Percentiles rank a stretch among this genome's conserved stretches.
Conservation (phyloP, 1,284 basidiomycete genomes). For the Athelia sp. region DNA sequence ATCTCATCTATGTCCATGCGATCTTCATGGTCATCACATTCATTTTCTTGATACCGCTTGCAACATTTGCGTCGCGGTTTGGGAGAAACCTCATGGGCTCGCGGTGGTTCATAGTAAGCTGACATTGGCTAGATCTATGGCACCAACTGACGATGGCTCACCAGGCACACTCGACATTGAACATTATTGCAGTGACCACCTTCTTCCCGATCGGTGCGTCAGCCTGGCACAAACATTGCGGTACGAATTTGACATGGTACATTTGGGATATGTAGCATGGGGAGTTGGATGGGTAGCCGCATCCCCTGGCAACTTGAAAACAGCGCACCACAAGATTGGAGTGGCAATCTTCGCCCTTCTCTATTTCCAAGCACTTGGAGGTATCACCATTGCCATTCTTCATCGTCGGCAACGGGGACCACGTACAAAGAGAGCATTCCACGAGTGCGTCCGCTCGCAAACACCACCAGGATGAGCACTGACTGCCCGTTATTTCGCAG, state of each 20-base stretch:
- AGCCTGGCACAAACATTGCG: background rate
- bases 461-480: background rate
- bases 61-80: background rate
- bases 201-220: background rate
- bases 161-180: background rate
- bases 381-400: background rate
- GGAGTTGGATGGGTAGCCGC: background rate
- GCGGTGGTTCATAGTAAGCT: background rate
- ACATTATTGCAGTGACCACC: background rate
- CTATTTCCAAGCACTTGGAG: background rate
- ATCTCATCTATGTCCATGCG: background rate
- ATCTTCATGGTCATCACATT: background rate
- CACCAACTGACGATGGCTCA: background rate
- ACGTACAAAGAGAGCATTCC: background rate
- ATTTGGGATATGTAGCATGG: background rate
- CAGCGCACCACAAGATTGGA: background rate
- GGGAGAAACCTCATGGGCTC: background rate
- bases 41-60: background rate
- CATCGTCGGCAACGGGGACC: background rate
- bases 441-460: background rate
- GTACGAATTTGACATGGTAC: too few relatives aligned
- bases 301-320: background rate
- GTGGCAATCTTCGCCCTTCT: background rate
- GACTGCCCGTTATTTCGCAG: background rate
- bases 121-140: background rate